Conservation (phyloP, 495 filamentous ascomycete genomes). For the Aspergillus incahuasiensis region DNA sequence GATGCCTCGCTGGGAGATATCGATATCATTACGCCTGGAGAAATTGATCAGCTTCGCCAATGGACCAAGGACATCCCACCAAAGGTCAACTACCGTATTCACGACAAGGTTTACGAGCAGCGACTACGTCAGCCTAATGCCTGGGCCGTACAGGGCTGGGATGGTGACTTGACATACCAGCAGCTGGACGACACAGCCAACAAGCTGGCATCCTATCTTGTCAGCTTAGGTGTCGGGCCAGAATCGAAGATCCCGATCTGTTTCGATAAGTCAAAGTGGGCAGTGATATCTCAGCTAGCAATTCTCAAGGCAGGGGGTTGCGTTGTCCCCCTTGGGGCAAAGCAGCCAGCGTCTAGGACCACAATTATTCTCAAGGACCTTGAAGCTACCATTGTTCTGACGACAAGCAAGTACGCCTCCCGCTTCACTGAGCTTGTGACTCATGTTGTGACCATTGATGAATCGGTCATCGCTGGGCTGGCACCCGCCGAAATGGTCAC, state of each 20-base stretch:
- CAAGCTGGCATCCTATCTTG: conserved; percentile 26
- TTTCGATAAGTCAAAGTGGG: conserved; percentile 26
- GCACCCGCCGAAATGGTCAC: neutral
- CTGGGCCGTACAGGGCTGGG: conserved; percentile 9
- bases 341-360: conserved; percentile 37
- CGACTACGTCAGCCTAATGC: conserved; percentile 3
- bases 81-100: conserved; percentile 5
- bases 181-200: conserved; percentile 15
- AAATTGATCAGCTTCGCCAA: conserved; percentile 4
- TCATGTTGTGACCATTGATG: conserved; percentile 3
- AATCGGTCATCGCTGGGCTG: neutral
- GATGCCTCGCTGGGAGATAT: neutral
- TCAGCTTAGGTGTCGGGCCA: conserved; percentile 16
- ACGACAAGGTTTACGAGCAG: conserved; percentile 7
- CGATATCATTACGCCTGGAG: conserved; percentile 1
- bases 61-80: conserved; percentile 6
- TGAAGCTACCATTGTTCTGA: conserved; percentile 23
- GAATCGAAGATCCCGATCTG: conserved; percentile 25
- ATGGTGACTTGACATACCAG: conserved; percentile 7
- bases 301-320: conserved; percentile 33
- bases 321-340: conserved; percentile 46
- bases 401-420: conserved; percentile 10
- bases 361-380: conserved; percentile 41
- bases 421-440: neutral
- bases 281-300: conserved; percentile 21